Percentiles rank a stretch among this genome's conserved stretches.
These are phyloP conservation scores for Hemerocallis citrina DNA, from an alignment of 106 monocot genomes.

Conservation along the genomic window DNA sequence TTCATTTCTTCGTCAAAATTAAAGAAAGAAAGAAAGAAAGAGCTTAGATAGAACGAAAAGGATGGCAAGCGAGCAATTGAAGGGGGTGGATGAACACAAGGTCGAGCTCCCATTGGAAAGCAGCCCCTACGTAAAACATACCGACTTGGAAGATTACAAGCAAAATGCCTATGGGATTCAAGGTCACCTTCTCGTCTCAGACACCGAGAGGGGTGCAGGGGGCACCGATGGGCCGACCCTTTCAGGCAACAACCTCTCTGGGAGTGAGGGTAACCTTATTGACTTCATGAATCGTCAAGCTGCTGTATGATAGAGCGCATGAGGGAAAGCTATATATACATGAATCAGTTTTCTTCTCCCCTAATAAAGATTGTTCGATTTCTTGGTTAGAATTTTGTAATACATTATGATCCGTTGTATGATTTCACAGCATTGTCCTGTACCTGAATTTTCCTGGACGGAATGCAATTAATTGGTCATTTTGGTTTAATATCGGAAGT, in stretches of 20 bases:
- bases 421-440: too few relatives aligned
- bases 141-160: conserved; percentile 30
- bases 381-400: too few relatives aligned
- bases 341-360: too few relatives aligned
- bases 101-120: conserved; percentile 29
- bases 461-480: too few relatives aligned
- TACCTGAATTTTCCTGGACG: too few relatives aligned
- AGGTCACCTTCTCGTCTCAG: conserved; percentile 15
- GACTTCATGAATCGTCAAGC: conserved; percentile 10
- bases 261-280: background rate
- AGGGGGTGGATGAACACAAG: background rate
- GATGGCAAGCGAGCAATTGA: background rate
- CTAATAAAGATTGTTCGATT: too few relatives aligned
- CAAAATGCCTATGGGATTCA: conserved; percentile 21
- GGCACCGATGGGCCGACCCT: conserved; percentile 25
- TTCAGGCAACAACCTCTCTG: conserved; percentile 14
- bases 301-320: background rate
- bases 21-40: background rate
- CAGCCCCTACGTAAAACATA: conserved; percentile 36
- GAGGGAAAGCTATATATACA: too few relatives aligned
- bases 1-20: too few relatives aligned
- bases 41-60: background rate
- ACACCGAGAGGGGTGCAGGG: conserved; percentile 16
- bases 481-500: too few relatives aligned
- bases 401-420: too few relatives aligned